Evolutionary conservation across 176 grass and related monocot genomes (phyloP), one percentile per base, ranked within the genome.

Genomic region (Carex myosuroides): DNA sequence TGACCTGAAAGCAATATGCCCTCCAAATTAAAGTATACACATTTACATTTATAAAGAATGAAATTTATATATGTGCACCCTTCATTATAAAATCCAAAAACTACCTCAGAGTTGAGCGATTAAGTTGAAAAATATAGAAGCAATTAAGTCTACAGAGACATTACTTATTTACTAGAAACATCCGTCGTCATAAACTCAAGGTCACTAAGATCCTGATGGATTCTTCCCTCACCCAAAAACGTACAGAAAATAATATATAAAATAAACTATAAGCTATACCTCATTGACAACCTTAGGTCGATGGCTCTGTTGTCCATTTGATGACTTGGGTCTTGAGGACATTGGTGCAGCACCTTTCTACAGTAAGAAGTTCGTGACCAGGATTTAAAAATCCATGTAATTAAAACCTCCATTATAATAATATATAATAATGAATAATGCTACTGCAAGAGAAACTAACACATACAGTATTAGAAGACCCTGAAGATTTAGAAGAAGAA

Each of bases 241-340:
- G 5, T 52, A 55, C 9, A 30, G 72, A 56, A 76, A 50, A 16
- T 76, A 77, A 9, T 39, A 39, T 39, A 32, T 33, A 33, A 78
- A 55, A 17, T 26, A 78, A 16, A 66, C 87, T 81, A 79, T 79
- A 78, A 13, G 79, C 48, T 30, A 61, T 85, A 97, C 94, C 92
- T 88, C 84, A 33, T 62, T 91, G 21, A 94, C 70, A 14, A 87
- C 46, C 82, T 87, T 90, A 1, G 80, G 88, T 26, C 89, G 83
- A 84, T 88, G 79, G 70, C 70, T 69, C 42, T 90, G 66, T n/a
- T 88, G 66, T n/a, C 42, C 33, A 17, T 62, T 81, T 71, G 83
- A 7, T 1, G 21, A 57, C 75, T 39, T 60, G 17, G 35, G 90
- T 6, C 13, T 39, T 24, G 88, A 83, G 3, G 92, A 91, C 69